phyloP scores from a whole-genome alignment of 1,139 yeast genomes.

The Candida sp. region DNA sequence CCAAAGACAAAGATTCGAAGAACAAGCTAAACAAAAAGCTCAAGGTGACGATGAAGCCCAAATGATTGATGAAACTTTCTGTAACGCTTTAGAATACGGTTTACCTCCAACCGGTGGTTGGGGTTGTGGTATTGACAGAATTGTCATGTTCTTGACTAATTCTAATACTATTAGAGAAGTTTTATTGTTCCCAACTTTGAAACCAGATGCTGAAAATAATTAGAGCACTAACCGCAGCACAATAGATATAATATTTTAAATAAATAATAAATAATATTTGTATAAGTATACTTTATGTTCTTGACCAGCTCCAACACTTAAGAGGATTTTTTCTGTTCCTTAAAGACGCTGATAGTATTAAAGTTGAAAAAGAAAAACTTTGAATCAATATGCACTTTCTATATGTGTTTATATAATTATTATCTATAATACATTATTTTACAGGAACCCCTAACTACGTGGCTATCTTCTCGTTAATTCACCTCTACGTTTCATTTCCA shows the following conservation, averaged over 20 bases:
- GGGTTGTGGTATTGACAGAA: slow-evolving; percentile 99
- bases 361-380: slow-evolving; percentile 26
- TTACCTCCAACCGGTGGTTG: slow-evolving; percentile 99
- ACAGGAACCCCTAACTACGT: neutral
- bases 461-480: slow-evolving; percentile 31
- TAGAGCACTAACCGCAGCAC: no score
- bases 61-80: slow-evolving; percentile 92
- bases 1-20: slow-evolving; percentile 96
- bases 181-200: slow-evolving; percentile 95
- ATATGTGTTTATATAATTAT: neutral
- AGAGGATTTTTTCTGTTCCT: no score
- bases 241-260: no score
- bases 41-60: slow-evolving; percentile 99
- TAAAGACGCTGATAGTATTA: slow-evolving; percentile 12
- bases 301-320: no score
- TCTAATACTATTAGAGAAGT: slow-evolving; percentile 98
- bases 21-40: slow-evolving; percentile 97
- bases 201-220: slow-evolving; percentile 57
- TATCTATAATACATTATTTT: slow-evolving; percentile 3
- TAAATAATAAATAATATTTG: no score
- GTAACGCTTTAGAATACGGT: slow-evolving; percentile 97
- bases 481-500: slow-evolving; percentile 82
- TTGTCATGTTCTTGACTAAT: slow-evolving; percentile 97
- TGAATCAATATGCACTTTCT: neutral
- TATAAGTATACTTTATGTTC: no score